Evolutionary conservation across 352 stramenopile genomes (phyloP), one percentile per base, ranked within the genome.

Genomic region (Pythium pyrilobum): DNA sequence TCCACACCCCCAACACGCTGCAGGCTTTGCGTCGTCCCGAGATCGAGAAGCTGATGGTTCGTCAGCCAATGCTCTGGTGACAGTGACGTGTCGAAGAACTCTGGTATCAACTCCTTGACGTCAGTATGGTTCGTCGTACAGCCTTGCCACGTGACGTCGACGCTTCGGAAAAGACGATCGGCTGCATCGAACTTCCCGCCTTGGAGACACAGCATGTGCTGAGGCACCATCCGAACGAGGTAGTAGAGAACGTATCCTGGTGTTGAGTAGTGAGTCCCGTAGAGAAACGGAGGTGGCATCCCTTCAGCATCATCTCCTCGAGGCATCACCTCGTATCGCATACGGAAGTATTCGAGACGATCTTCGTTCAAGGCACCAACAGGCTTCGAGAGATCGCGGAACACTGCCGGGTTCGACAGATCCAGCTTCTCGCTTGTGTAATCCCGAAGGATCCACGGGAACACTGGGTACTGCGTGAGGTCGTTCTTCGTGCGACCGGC

Each of bases 51-150:
- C 47, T 98, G 97, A 1, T 59, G 62, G 67, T 99, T 99, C 47
- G 77, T 74, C 32, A 99, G 73, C 79, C 98, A 99, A 12, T 87
- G 67, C 12, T 73, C 67, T 3, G 77, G 52, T 25, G 70, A 55
- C 6, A 96, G 69, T 18, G 82, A 71, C 21, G 85, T 85, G 28
- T 95, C 94, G 66, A 97, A 99, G 74, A 97, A 99, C 69, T 99
- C 97, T 4, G 97, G 97, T 34, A 96, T 99, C 10, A 99, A 72
- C 68, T 99, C 97, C 72, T 99, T 99, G 4, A 99, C 81, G 69
- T 99, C 97, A 1, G 88, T 87, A 31, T 96, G 83, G 31, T 86
- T 92, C 12, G 68, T 80, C 6, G 77, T 24, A 25, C 73, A 86
- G 12, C 79, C 72, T 24, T 97, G 74, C 87, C 94, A 99, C 23